Percentiles rank a stretch among this genome's conserved stretches.
Evolutionary conservation across 192 early-diverging fungal species (phyloP).

Genomic region (Coemansia sp.): DNA sequence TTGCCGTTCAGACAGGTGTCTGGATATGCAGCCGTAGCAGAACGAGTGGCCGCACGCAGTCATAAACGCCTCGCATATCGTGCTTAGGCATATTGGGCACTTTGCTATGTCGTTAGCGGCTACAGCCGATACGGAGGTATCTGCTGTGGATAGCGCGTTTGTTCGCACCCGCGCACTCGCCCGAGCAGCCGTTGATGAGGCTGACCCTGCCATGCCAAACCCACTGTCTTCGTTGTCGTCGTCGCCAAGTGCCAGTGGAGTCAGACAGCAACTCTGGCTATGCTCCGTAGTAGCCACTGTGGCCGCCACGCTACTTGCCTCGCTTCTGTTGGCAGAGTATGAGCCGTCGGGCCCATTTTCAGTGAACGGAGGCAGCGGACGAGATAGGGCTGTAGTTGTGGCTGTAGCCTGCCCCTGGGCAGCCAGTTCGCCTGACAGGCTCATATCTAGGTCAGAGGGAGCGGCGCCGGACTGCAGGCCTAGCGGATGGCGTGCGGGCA

Average conservation of each 20-base stretch:
- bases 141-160: neutral
- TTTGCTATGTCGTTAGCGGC: neutral
- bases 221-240: conserved; percentile 2
- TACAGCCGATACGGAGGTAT: neutral
- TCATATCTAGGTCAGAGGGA: conserved; percentile 19
- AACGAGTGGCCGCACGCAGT: conserved; percentile 84
- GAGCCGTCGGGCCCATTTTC: neutral
- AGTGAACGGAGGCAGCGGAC: neutral
- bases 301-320: neutral
- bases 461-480: conserved; percentile 39
- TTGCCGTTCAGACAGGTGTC: conserved; percentile 58
- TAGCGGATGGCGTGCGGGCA: conserved; percentile 48
- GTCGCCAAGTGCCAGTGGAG: conserved; percentile 20
- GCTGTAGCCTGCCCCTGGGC: neutral
- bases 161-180: neutral
- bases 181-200: neutral
- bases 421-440: neutral
- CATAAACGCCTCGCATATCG: conserved; percentile 73
- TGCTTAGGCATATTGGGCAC: conserved; percentile 73
- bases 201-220: neutral
- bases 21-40: conserved; percentile 74
- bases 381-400: neutral
- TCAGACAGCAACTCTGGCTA: conserved; percentile 9
- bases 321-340: neutral
- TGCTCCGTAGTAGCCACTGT: neutral